Evolutionary conservation across 2,329 filamentous ascomycete genomes (phyloP), one percentile per base, ranked within the genome.

Genomic region (Fusarium anguioides): DNA sequence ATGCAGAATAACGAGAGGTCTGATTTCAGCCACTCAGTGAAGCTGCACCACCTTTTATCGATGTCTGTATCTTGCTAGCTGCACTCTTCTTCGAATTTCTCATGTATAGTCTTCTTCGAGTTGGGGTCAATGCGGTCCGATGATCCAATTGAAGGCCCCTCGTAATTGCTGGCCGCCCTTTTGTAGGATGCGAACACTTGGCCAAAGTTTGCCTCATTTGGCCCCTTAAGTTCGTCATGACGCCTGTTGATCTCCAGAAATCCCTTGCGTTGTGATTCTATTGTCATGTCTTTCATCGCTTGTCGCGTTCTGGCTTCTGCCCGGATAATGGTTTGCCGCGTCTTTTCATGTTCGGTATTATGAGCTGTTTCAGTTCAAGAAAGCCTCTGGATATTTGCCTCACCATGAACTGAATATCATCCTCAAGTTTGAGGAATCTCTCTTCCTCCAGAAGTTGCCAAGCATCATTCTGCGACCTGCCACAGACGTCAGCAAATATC

Each of bases 1-100:
- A 69, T 33, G 5, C 35, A 68, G 2, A 66, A 66, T 3, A 63
- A 11, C 0, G 4, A 3, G 0, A 48, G 10, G 1, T n/a, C 21
- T 2, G 64, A 65, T n/a, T 17, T 4, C 0, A 68, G 15, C 61
- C 64, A 69, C 0, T 36, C 1, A 7, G 46, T 17, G 6, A 66
- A 60, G 3, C 0, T 40, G 5, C 5, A 8, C 62, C 65, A 68
- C 2, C 4, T 11, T 3, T 14, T 0, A 8, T 56, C 47, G 10
- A 56, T 4, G 12, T n/a, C n/a, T n/a, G n/a, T n/a, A n/a, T n/a
- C n/a, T n/a, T n/a, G n/a, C n/a, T 64, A 5, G 2, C 14, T 2
- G 8, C 8, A 8, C 12, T 14, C 12, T 14, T 29, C 27, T 23
- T 1, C 8, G n/a, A n/a, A n/a, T n/a, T n/a, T n/a, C n/a, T n/a